A percentile compares a stretch with the other conserved stretches of the same genome.
phyloP scores from a whole-genome alignment of 2,329 filamentous ascomycete genomes.

The Neofusicoccum parvum region DNA sequence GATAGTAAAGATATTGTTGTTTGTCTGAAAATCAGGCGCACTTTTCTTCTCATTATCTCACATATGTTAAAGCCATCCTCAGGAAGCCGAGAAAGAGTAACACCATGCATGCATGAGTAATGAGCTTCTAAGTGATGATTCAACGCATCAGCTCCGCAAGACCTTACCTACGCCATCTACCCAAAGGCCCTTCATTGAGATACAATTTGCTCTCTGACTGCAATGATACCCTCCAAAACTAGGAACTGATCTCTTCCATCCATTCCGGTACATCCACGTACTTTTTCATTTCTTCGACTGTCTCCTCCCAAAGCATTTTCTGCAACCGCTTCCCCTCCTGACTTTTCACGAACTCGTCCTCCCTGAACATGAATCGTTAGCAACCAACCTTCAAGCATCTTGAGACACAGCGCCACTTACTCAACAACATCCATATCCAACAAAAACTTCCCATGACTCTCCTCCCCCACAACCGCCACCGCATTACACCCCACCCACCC shows the following conservation, averaged over 20 bases:
- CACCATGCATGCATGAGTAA: too few relatives aligned
- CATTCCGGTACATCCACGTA: neutral
- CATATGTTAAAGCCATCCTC: too few relatives aligned
- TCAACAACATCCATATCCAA: neutral
- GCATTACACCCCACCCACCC: neutral
- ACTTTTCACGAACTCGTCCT: neutral
- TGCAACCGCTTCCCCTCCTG: neutral
- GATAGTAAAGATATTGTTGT: too few relatives aligned
- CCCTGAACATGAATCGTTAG: neutral
- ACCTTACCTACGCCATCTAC: too few relatives aligned
- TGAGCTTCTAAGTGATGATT: too few relatives aligned
- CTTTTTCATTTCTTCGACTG: neutral
- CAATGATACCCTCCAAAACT: too few relatives aligned
- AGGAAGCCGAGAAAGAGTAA: too few relatives aligned
- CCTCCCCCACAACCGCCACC: neutral
- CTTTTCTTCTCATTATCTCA: too few relatives aligned
- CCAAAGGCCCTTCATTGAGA: too few relatives aligned
- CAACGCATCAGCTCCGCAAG: too few relatives aligned
- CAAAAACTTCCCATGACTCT: neutral
- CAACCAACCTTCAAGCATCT: neutral
- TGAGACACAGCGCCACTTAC: neutral
- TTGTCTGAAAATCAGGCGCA: too few relatives aligned
- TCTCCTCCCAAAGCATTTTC: constrained; percentile 1
- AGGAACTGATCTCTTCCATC: neutral
- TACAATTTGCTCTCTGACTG: too few relatives aligned